Evolutionary conservation across 2,329 filamentous ascomycete genomes (phyloP).

Genomic region (Aureobasidium sp.): DNA sequence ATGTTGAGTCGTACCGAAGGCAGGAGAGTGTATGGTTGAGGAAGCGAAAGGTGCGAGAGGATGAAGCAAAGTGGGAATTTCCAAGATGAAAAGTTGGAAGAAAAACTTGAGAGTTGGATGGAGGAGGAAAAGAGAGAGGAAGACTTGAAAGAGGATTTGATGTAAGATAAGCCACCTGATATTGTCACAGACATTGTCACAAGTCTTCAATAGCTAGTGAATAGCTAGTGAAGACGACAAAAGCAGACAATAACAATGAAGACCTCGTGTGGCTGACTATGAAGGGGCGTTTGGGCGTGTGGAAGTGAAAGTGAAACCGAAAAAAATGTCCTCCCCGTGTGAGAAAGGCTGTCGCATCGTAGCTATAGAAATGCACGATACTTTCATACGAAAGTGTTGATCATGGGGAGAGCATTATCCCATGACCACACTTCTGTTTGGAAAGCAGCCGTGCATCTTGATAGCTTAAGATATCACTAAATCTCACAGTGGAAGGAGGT

Average conservation of each 20-base stretch:
- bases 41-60: not conserved
- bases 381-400: not conserved
- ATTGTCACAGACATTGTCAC: not conserved
- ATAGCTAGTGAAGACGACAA: not conserved
- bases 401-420: not conserved
- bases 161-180: not conserved
- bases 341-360: not conserved
- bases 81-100: not conserved
- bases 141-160: not conserved
- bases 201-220: not conserved
- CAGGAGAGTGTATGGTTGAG: too few species aligned
- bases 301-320: not conserved
- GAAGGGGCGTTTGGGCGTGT: not conserved
- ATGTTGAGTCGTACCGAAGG: too few species aligned
- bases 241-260: not conserved
- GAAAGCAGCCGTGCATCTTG: not conserved
- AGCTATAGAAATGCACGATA: not conserved
- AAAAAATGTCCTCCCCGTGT: too few species aligned
- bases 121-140: not conserved
- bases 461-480: not conserved
- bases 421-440: too few species aligned
- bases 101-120: not conserved
- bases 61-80: not conserved
- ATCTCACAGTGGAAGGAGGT: too few species aligned
- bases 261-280: not conserved